Conservation (phyloP, 2,329 filamentous ascomycete genomes). For the Colletotrichum melonis region DNA sequence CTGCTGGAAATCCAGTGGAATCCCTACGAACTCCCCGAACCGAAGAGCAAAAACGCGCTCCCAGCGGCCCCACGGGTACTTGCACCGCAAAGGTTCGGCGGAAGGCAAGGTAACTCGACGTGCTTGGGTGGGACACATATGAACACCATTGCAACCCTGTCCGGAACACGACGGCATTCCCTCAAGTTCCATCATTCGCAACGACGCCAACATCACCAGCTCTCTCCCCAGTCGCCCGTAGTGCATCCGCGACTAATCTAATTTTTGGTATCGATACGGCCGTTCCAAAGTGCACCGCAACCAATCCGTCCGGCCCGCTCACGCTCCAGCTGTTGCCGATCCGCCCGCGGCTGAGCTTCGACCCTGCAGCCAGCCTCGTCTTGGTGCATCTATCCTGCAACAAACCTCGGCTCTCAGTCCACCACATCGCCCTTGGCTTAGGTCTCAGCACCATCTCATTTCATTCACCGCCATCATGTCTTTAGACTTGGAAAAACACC, state of each 20-base stretch:
- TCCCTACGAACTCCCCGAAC: constrained; percentile 23
- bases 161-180: constrained; percentile 35
- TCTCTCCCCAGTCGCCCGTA: constrained; percentile 9
- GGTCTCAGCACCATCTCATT: constrained; percentile 18
- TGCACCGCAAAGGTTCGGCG: constrained; percentile 14
- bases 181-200: constrained; percentile 32
- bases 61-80: constrained; percentile 33
- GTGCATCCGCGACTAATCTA: background rate
- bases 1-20: constrained; percentile 12
- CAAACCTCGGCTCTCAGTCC: constrained; percentile 30
- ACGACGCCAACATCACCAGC: constrained; percentile 19
- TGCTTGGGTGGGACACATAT: constrained; percentile 32
- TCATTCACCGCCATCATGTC: constrained; percentile 58
- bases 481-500: constrained; percentile 83
- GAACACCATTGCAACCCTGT: constrained; percentile 37
- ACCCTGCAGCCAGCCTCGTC: constrained; percentile 28
- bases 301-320: background rate
- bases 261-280: constrained; percentile 11
- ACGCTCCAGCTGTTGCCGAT: constrained; percentile 10
- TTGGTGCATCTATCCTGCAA: constrained; percentile 22
- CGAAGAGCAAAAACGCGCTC: constrained; percentile 27
- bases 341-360: constrained; percentile 21
- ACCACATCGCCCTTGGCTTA: constrained; percentile 11
- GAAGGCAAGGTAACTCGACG: background rate
- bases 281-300: background rate